Conservation (phyloP, 306 rosid species). For the Geum urbanum region DNA sequence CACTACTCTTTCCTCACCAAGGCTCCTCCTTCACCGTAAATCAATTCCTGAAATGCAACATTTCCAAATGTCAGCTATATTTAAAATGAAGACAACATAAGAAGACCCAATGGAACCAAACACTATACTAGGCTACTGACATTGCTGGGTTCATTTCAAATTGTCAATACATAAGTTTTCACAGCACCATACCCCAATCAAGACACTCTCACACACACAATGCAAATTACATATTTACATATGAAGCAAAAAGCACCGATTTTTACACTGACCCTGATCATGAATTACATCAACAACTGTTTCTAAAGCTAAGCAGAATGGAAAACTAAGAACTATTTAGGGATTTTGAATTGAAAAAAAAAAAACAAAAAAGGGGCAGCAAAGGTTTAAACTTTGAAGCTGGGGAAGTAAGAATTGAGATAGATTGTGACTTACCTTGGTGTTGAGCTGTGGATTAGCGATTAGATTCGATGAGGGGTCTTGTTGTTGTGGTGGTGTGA, state of each 20-base stretch:
- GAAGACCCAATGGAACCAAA: not conserved
- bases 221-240: not conserved
- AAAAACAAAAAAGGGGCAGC: not conserved
- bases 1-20: constrained; percentile 1
- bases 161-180: not conserved
- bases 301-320: not conserved
- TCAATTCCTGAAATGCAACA: not conserved
- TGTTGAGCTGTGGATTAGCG: not conserved
- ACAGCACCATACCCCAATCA: not conserved
- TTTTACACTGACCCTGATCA: constrained; percentile 14
- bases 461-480: constrained; percentile 1
- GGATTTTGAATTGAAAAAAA: not conserved
- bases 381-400: not conserved
- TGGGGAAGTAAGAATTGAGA: not conserved
- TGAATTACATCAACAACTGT: not conserved
- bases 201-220: not conserved
- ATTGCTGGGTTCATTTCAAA: not conserved
- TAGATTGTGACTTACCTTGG: constrained; percentile 4
- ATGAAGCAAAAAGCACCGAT: not conserved
- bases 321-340: not conserved
- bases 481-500: not conserved
- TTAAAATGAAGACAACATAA: not conserved
- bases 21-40: not conserved
- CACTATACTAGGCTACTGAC: not conserved
- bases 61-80: not conserved